These are phyloP conservation scores for Zancudomyces culisetae DNA, from an alignment of 371 early-diverging fungal genomes.

Conservation along the genomic window DNA sequence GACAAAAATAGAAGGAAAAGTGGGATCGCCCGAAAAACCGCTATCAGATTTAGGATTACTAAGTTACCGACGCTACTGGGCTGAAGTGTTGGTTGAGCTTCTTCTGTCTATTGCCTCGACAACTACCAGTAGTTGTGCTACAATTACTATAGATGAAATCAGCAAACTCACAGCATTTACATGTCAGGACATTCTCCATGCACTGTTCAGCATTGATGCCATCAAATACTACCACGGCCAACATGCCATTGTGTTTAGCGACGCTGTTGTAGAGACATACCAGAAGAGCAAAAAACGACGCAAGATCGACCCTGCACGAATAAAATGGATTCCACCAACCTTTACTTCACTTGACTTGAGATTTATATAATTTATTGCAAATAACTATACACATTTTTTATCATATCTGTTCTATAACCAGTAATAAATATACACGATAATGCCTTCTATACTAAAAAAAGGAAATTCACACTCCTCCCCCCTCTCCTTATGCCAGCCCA, in stretches of 20 bases:
- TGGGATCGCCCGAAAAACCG: conserved; percentile 98
- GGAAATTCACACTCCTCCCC: too few relatives aligned
- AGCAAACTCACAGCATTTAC: conserved; percentile 42
- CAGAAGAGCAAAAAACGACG: conserved; percentile 50
- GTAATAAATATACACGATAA: too few relatives aligned
- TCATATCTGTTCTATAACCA: too few relatives aligned
- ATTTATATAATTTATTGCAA: conserved; percentile 33
- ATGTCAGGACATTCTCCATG: conserved; percentile 64
- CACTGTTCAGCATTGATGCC: conserved; percentile 77
- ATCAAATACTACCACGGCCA: conserved; percentile 88
- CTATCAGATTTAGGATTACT: conserved; percentile 95
- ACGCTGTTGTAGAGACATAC: conserved; percentile 66
- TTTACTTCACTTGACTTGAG: conserved; percentile 58
- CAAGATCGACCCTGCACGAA: conserved; percentile 52
- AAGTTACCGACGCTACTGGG: conserved; percentile 93
- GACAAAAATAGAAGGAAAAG: conserved; percentile 82
- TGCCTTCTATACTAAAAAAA: too few relatives aligned
- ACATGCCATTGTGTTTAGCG: conserved; percentile 75
- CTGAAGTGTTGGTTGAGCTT: conserved; percentile 52
- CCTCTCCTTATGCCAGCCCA: too few relatives aligned
- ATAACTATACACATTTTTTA: too few relatives aligned
- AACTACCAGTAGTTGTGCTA: not conserved
- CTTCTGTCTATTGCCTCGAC: conserved; percentile 14
- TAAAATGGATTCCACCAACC: conserved; percentile 62
- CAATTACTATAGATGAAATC: conserved; percentile 18